Evolutionary conservation across 768 basidiomycete species (phyloP).

Genomic region (Leccinum subgranulosum): DNA sequence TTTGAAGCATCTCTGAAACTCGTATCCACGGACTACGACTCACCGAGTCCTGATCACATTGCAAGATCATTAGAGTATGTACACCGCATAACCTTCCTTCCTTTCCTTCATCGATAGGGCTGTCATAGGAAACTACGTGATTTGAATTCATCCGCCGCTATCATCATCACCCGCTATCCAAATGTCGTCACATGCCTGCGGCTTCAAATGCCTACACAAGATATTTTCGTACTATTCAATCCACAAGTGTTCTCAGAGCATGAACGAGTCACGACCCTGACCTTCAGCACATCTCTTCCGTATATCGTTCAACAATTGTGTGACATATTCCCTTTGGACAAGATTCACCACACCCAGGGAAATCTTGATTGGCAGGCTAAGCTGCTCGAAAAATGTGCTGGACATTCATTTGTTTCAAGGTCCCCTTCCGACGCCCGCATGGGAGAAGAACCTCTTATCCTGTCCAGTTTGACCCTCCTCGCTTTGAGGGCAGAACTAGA

Average conservation of each 20-base stretch:
- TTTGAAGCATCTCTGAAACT: slow-evolving; percentile 42
- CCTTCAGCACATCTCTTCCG: slow-evolving; percentile 44
- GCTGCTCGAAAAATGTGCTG: slow-evolving; percentile 51
- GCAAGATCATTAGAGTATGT: slow-evolving; percentile 21
- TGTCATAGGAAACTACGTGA: slow-evolving; percentile 23
- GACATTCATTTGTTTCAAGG: slow-evolving; percentile 48
- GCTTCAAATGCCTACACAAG: slow-evolving; percentile 17
- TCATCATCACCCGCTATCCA: slow-evolving; percentile 56
- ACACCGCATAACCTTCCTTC: background rate
- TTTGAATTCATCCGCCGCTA: slow-evolving; percentile 27
- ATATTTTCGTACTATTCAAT: slow-evolving; percentile 58
- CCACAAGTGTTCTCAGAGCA: slow-evolving; percentile 51
- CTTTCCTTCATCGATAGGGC: background rate
- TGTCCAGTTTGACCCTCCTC: slow-evolving; percentile 50
- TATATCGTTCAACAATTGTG: slow-evolving; percentile 40
- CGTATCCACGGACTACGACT: slow-evolving; percentile 33
- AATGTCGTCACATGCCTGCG: slow-evolving; percentile 53
- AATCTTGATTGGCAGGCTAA: slow-evolving; percentile 52
- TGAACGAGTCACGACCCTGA: slow-evolving; percentile 51
- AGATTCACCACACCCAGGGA: slow-evolving; percentile 33
- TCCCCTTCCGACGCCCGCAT: slow-evolving; percentile 10
- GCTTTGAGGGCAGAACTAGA: slow-evolving; percentile 38
- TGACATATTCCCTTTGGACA: slow-evolving; percentile 43
- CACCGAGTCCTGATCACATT: slow-evolving; percentile 34
- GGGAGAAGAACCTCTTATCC: slow-evolving; percentile 36